Base-by-base conservation (phyloP, 768 basidiomycete genomes). In the Neoboletus brunneissimus region DNA sequence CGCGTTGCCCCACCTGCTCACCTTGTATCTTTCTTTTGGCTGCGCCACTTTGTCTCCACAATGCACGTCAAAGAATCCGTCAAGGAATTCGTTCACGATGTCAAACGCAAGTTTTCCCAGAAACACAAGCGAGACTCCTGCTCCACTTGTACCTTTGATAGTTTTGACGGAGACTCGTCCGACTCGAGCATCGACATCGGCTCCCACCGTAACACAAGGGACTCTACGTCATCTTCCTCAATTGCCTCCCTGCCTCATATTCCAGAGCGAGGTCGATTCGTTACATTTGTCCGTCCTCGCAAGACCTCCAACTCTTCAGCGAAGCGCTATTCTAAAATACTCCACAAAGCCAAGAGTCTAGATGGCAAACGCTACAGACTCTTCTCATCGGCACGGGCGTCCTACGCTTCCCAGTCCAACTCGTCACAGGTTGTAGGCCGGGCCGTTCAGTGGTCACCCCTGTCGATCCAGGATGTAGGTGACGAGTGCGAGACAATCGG, bases 31-130 rank as follows among this genome's bases (percentile, higher is more conserved):
- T 34, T 54, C n/a, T n/a, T 35, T 32, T 4, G 2, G 12, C 20
- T 34, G 13, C 40, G 18, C 43, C 45, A 15, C 40, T 4, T 23
- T 22, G 18, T 15, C 10, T 32, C 7, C 22, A 3, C 29, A 25
- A 72, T 73, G 72, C 70, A 73, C 27, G 67, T 71, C 63, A 69
- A 67, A 48, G 61, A 65, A 18, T 59, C 65, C 0, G 68, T 72
- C 42, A 68, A 64, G 25, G 68, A 63, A 0, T 62, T 72, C 23
- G 65, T 72, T 13, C 63, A 73, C 12, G 70, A 66, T 13, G 67
- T 73, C 31, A 73, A 72, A 49, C 71, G 65, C 50, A 70, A 50
- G 48, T 62, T 72, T 20, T 73, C 72, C 20, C 54, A 61, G 6
- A 72, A 63, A 45, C 66, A 41, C 52, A 64, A 57, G 32, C 62